Evolutionary conservation across 2,329 filamentous ascomycete species (phyloP).

Genomic region (Aureobasidium musti): DNA sequence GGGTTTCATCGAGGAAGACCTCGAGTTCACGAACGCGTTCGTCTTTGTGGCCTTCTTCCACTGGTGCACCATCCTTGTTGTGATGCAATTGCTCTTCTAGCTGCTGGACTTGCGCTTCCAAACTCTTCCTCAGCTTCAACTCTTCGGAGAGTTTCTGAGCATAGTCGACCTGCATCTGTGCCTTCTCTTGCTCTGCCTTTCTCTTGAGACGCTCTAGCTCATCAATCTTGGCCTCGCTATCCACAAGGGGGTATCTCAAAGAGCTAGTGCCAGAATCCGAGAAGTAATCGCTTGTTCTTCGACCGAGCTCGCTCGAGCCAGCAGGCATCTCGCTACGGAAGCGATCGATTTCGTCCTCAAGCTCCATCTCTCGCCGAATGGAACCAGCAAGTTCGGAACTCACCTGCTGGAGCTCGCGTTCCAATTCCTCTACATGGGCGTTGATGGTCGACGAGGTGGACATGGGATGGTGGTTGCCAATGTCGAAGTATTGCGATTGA

Average conservation of each 20-base stretch:
- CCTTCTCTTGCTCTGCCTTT: conserved; percentile 86
- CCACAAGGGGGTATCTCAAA: conserved; percentile 69
- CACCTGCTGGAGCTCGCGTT: conserved; percentile 91
- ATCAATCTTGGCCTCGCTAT: conserved; percentile 58
- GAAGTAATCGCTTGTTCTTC: conserved; percentile 94
- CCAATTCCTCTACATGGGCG: conserved; percentile 78
- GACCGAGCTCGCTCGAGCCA: conserved; percentile 55
- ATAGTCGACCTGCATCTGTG: conserved; percentile 79
- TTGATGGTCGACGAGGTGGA: conserved; percentile 46
- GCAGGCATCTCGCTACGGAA: conserved; percentile 73
- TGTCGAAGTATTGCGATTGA: conserved; percentile 48
- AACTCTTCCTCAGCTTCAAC: conserved; percentile 68
- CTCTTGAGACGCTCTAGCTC: conserved; percentile 83
- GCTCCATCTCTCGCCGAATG: conserved; percentile 91
- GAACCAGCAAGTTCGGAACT: conserved; percentile 89
- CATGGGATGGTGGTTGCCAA: conserved; percentile 50
- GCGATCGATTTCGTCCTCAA: conserved; percentile 90
- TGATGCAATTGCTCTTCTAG: conserved; percentile 74
- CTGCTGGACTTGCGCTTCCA: conserved; percentile 82
- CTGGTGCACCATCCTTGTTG: conserved; percentile 35
- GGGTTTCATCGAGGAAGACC: conserved; percentile 75
- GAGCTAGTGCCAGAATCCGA: conserved; percentile 93
- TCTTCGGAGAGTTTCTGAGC: conserved; percentile 87
- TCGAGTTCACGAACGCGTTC: conserved; percentile 76
- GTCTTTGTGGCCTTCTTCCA: conserved; percentile 47